phyloP scores from a whole-genome alignment of 2,329 filamentous ascomycete genomes.

The Aspergillus ustus region DNA sequence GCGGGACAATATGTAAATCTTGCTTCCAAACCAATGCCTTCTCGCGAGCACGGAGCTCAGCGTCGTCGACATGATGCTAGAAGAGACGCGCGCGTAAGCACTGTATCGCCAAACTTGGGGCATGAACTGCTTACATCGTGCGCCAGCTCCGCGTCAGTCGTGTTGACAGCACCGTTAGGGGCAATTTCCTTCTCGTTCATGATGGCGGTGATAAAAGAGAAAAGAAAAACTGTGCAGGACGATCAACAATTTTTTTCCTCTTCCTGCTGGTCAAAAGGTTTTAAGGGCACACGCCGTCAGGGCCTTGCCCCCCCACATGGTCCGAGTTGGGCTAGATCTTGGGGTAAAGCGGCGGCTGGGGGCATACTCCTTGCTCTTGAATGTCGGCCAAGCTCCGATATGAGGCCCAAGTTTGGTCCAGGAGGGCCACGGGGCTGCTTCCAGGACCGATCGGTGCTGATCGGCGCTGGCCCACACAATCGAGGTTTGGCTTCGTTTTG shows the following conservation, averaged over 20 bases:
- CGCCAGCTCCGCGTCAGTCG: constrained; percentile 21
- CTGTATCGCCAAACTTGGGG: neutral
- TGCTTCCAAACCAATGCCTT: constrained; percentile 59
- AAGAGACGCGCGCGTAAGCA: neutral
- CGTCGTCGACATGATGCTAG: constrained; percentile 17
- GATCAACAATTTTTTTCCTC: constrained; percentile 4
- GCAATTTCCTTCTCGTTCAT: constrained; percentile 29
- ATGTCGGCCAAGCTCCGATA: constrained; percentile 22
- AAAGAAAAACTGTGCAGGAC: neutral
- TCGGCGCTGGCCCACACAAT: constrained; percentile 2
- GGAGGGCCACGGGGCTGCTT: neutral
- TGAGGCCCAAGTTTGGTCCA: neutral
- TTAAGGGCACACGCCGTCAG: neutral
- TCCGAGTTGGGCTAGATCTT: constrained; percentile 9
- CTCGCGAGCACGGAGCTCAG: constrained; percentile 27
- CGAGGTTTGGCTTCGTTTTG: neutral
- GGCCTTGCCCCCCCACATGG: constrained; percentile 13
- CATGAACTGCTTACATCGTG: constrained; percentile 10
- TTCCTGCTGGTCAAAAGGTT: constrained; percentile 3
- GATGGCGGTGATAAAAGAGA: constrained; percentile 3
- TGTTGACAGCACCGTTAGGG: constrained; percentile 21
- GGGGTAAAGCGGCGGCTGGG: constrained; percentile 5
- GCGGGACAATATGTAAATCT: constrained; percentile 66
- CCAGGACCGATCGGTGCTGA: neutral
- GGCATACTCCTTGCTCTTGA: constrained; percentile 4